A percentile compares a stretch with the other conserved stretches of the same genome.
These are phyloP conservation scores for Diospyros kaki DNA, from an alignment of 148 eudicot species.

Conservation along the genomic window DNA sequence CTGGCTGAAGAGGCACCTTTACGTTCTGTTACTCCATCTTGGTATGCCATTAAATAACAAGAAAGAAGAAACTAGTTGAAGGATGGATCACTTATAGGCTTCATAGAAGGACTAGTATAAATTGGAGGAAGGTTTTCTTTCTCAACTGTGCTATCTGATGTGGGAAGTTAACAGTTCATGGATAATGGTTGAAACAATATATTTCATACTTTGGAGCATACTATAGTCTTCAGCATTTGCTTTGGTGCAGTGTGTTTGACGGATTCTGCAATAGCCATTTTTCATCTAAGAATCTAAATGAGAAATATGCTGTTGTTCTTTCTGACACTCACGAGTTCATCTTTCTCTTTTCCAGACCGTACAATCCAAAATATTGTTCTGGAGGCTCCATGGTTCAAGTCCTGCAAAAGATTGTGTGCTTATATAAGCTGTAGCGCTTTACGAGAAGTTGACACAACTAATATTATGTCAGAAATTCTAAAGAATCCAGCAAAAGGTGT, in stretches of 20 bases:
- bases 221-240: not conserved
- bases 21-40: not conserved
- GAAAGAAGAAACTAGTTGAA: not conserved
- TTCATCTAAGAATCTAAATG: not conserved
- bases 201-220: not conserved
- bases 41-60: not conserved
- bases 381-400: conserved; percentile 91
- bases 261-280: not conserved
- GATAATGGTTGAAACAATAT: not conserved
- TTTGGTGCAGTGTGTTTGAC: not conserved
- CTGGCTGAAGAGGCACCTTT: not conserved
- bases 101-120: not conserved
- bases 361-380: conserved; percentile 58
- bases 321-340: not conserved
- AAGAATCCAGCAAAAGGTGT: conserved; percentile 52
- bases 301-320: not conserved
- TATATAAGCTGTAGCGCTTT: conserved; percentile 88
- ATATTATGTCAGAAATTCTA: conserved; percentile 50
- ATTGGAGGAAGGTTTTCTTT: not conserved
- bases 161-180: not conserved
- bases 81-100: not conserved
- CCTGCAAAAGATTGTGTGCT: conserved; percentile 77
- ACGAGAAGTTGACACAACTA: conserved; percentile 88
- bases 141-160: not conserved
- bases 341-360: conserved; percentile 38